Conservation (phyloP, 305 asterid genomes). For the Salvia sclarea region DNA sequence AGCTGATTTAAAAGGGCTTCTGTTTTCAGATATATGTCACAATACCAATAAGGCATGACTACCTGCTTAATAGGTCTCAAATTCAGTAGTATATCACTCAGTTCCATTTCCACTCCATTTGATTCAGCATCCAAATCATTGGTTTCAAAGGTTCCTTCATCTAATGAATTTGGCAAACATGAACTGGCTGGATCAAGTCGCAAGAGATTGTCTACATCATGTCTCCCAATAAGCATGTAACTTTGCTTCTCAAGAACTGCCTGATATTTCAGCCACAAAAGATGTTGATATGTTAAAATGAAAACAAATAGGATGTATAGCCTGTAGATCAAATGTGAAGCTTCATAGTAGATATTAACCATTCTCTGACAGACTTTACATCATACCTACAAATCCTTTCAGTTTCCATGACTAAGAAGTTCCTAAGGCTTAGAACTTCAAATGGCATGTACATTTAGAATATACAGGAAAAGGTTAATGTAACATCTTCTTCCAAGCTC, state of each 20-base stretch:
- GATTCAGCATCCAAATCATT: slow-evolving; percentile 56
- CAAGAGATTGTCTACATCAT: slow-evolving; percentile 90
- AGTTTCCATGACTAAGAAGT: slow-evolving; percentile 15
- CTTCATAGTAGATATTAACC: slow-evolving; percentile 28
- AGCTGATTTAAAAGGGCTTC: slow-evolving; percentile 10
- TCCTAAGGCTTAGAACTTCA: slow-evolving; percentile 2
- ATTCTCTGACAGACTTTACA: slow-evolving; percentile 16
- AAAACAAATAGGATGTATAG: slow-evolving; percentile 13
- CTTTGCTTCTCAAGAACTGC: slow-evolving; percentile 99
- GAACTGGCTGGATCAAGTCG: slow-evolving; percentile 86
- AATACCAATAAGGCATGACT: slow-evolving; percentile 27
- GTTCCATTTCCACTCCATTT: slow-evolving; percentile 69
- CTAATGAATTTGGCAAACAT: slow-evolving; percentile 68
- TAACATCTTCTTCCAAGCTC: slow-evolving; percentile 20
- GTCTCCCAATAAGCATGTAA: slow-evolving; percentile 98
- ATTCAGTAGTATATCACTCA: slow-evolving; percentile 68
- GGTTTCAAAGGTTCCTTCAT: slow-evolving; percentile 47
- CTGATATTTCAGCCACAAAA: slow-evolving; percentile 53
- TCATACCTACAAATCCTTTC: slow-evolving; percentile 3
- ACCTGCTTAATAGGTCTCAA: slow-evolving; percentile 99
- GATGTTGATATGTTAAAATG: slow-evolving; percentile 16
- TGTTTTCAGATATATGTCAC: slow-evolving; percentile 18
- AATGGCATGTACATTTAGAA: slow-evolving; percentile 4
- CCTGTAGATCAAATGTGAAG: slow-evolving; percentile 24
- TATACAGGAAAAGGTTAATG: slow-evolving; percentile 7